Conservation (phyloP, 1,284 basidiomycete genomes). For the Pseudozyma sp. region DNA sequence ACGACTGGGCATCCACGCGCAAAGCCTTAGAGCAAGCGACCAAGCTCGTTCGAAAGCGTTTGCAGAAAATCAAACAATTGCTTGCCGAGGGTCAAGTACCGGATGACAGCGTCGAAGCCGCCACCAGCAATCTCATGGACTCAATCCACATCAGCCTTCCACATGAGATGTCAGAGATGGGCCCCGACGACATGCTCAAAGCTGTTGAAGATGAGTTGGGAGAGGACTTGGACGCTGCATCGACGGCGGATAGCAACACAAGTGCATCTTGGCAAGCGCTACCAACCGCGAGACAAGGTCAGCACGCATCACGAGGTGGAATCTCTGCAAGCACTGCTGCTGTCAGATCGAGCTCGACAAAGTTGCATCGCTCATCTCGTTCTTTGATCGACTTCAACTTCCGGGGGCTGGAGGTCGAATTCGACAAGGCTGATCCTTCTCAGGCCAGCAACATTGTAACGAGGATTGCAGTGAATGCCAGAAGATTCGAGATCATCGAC, state of each 20-base stretch:
- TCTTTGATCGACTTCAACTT: conserved; percentile 87
- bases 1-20: conserved; percentile 90
- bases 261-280: conserved; percentile 59
- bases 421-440: conserved; percentile 51
- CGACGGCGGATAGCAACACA: conserved; percentile 28
- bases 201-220: conserved; percentile 87
- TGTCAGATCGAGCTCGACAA: conserved; percentile 67
- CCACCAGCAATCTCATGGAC: conserved; percentile 85
- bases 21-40: conserved; percentile 87
- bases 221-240: conserved; percentile 70
- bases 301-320: neutral
- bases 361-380: conserved; percentile 80
- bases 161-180: conserved; percentile 40
- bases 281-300: conserved; percentile 12
- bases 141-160: conserved; percentile 77
- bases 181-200: conserved; percentile 76
- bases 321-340: neutral
- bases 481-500: conserved; percentile 88
- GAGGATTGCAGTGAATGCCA: conserved; percentile 42
- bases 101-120: conserved; percentile 82
- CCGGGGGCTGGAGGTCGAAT: conserved; percentile 74
- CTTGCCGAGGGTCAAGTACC: conserved; percentile 91
- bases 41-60: conserved; percentile 83
- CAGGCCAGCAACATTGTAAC: conserved; percentile 44
- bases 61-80: conserved; percentile 91